phyloP scores from a whole-genome alignment of 1,284 basidiomycete genomes.

The Trichosporon faecale region DNA sequence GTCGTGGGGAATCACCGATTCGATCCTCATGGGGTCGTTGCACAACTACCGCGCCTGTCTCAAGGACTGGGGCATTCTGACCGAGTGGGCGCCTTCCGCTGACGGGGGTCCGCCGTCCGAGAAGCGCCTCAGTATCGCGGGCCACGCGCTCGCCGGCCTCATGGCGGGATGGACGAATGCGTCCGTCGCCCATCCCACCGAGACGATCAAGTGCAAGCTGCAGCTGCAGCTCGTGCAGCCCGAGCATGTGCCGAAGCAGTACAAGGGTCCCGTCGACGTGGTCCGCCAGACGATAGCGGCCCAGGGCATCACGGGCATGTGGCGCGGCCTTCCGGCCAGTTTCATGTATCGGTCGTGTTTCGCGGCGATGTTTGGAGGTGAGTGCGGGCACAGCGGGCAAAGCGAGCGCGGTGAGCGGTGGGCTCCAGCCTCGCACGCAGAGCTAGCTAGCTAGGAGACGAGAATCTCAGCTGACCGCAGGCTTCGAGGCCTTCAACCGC shows the following conservation, averaged over 20 bases:
- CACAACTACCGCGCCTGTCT: constrained; percentile 51
- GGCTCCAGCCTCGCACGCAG: too few species aligned
- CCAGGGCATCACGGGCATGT: constrained; percentile 49
- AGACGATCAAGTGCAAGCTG: constrained; percentile 52
- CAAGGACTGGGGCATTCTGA: constrained; percentile 38
- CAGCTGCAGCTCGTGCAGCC: constrained; percentile 48
- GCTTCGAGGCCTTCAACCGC: constrained; percentile 51
- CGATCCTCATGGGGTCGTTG: constrained; percentile 52
- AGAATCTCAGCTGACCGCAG: constrained; percentile 32
- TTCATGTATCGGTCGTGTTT: constrained; percentile 50
- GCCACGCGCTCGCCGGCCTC: constrained; percentile 48
- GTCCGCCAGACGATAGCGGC: constrained; percentile 43
- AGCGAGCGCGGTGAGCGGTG: neutral
- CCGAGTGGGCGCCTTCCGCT: constrained; percentile 33
- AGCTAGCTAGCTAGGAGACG: too few species aligned
- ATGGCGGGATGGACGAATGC: constrained; percentile 52
- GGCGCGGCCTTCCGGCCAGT: constrained; percentile 47
- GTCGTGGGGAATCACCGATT: constrained; percentile 52
- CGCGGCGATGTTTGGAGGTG: constrained; percentile 51
- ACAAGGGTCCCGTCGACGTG: constrained; percentile 47
- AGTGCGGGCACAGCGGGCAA: constrained; percentile 16
- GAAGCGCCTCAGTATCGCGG: constrained; percentile 39
- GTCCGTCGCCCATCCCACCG: constrained; percentile 50
- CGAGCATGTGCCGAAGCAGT: constrained; percentile 37
- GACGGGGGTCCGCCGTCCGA: neutral